Conservation (phyloP, 805 yeast species). For the Wickerhamiella alocasiicola region DNA sequence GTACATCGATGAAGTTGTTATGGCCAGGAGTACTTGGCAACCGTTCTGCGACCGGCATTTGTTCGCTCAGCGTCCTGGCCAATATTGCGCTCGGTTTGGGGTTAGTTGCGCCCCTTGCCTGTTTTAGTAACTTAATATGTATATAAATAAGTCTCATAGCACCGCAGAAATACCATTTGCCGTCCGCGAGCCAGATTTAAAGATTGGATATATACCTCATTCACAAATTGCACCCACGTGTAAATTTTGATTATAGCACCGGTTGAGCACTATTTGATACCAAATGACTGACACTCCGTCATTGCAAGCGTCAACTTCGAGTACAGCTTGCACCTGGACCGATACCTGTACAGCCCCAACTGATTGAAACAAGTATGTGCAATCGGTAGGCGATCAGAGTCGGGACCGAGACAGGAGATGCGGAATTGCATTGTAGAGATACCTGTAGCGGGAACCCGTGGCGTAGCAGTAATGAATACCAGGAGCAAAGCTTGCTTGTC, state of each 20-base stretch:
- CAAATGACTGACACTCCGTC: conserved; percentile 77
- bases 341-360: conserved; percentile 60
- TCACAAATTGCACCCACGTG: too few relatives aligned
- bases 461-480: conserved; percentile 79
- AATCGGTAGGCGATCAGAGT: conserved; percentile 50
- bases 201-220: too few relatives aligned
- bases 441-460: conserved; percentile 88
- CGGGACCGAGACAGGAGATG: conserved; percentile 42
- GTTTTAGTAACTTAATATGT: too few relatives aligned
- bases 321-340: conserved; percentile 39
- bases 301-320: conserved; percentile 57
- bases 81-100: too few relatives aligned
- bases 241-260: background rate
- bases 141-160: too few relatives aligned
- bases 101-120: too few relatives aligned
- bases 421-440: conserved; percentile 61
- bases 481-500: conserved; percentile 50
- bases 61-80: too few relatives aligned
- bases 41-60: too few relatives aligned
- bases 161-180: too few relatives aligned
- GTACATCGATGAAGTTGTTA: too few relatives aligned
- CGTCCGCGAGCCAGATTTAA: too few relatives aligned
- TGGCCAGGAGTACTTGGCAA: too few relatives aligned
- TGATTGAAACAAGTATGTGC: conserved; percentile 96
- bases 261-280: conserved; percentile 37